Conservation (phyloP, 2,329 filamentous ascomycete genomes). For the Cordyceps farinosa region DNA sequence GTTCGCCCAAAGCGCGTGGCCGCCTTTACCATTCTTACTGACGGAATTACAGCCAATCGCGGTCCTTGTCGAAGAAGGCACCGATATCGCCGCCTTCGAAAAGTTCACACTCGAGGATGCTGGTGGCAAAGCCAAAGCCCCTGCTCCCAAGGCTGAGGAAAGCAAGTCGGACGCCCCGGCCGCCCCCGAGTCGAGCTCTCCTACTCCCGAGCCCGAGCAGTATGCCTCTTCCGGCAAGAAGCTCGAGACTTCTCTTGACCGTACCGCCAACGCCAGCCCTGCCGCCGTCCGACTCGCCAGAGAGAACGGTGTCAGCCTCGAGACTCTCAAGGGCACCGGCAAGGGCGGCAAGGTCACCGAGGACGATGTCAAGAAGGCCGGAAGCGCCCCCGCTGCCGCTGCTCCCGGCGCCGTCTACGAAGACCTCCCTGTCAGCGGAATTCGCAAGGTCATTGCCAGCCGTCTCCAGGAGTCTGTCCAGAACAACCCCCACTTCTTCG, state of each 20-base stretch:
- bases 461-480: conserved; percentile 84
- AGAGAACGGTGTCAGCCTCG: conserved; percentile 77
- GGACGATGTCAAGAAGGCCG: conserved; percentile 85
- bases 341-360: conserved; percentile 84
- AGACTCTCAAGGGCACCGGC: conserved; percentile 80
- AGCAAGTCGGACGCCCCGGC: conserved; percentile 59
- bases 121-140: conserved; percentile 69
- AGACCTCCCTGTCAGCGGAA: conserved; percentile 79
- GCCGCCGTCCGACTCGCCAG: conserved; percentile 78
- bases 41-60: conserved; percentile 73
- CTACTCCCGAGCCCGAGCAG: conserved; percentile 59
- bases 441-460: conserved; percentile 97
- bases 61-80: conserved; percentile 86
- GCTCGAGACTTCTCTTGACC: conserved; percentile 79
- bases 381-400: conserved; percentile 50
- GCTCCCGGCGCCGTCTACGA: conserved; percentile 67
- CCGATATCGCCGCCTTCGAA: conserved; percentile 83
- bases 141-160: conserved; percentile 65
- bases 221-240: conserved; percentile 70
- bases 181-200: conserved; percentile 46
- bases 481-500: conserved; percentile 98
- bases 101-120: conserved; percentile 86
- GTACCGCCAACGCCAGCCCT: conserved; percentile 69
- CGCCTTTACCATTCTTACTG: not conserved
- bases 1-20: not conserved